Base-by-base conservation (phyloP, 306 rosid species). In the Pachyrhizus erosus region DNA sequence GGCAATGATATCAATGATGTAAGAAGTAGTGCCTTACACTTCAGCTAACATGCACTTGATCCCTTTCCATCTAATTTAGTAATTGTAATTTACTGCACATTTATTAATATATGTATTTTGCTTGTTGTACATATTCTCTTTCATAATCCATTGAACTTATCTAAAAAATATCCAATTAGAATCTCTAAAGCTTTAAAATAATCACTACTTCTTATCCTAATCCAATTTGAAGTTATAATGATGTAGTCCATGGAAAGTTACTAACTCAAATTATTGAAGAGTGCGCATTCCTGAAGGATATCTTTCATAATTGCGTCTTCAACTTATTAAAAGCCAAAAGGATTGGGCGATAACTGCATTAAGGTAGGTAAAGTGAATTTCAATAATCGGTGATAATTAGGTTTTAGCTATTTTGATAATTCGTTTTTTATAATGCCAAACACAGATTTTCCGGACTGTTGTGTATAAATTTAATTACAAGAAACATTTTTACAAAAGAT, bases 11-110 rank as follows among this genome's bases (percentile, higher is more conserved):
- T 45, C 76, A 71, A 76, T 91, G 92, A 85, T 87, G 72, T 84
- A 3, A 83, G 75, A 86, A 84, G 90, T 67, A 81, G 91, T 89
- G 92, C 87, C 89, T 89, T 89, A 77, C 94, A 91, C 94, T 89
- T 89, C 90, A 91, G 62, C 89, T 61, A 82, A 88, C 92, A 86
- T 84, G 91, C 88, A 78, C 87, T 65, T 71, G 75, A 57, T 66
- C 65, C 40, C 37, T 84, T 87, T 80, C 40, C 49, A 61, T 79
- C 54, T 29, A 6, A 17, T 29, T 81, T 81, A 71, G 4, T 55
- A 18, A 73, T 33, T 31, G 6, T 20, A 34, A 52, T 73, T 43
- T 26, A 12, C 6, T 77, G 13, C 12, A 29, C 1, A 3, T n/a
- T 24, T 62, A 20, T 33, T 83, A 24, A 7, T 23, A 9, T 31